Conservation (phyloP, 2,329 filamentous ascomycete genomes). For the Arthrobotrys sphaeroides region DNA sequence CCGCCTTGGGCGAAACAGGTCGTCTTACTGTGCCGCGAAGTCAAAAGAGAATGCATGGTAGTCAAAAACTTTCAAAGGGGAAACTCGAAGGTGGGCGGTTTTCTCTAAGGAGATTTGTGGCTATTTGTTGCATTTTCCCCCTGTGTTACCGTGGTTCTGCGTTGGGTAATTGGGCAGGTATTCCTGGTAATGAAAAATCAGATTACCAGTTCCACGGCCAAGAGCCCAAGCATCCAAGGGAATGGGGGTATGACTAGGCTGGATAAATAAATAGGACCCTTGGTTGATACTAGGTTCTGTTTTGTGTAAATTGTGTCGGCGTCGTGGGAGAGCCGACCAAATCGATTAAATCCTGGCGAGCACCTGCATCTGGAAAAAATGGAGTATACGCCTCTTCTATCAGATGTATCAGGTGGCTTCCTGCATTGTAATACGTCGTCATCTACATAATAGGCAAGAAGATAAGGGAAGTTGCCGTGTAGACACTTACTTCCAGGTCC, state of each 20-base stretch:
- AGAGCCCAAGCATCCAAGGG: constrained; percentile 6
- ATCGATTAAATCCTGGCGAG: not conserved
- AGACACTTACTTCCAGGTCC: not conserved
- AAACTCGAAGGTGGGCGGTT: not conserved
- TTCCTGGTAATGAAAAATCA: constrained; percentile 24
- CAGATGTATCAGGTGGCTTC: not conserved
- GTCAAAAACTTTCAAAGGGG: not conserved
- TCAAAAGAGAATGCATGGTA: not conserved
- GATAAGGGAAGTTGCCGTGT: not conserved
- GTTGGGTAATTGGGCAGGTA: constrained; percentile 28
- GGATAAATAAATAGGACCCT: not conserved
- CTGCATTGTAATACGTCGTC: not conserved
- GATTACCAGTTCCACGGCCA: constrained; percentile 13
- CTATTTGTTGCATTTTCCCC: constrained; percentile 19
- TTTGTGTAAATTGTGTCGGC: constrained; percentile 4
- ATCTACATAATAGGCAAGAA: not conserved
- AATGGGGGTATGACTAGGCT: not conserved
- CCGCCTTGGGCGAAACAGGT: constrained; percentile 28
- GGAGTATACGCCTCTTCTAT: not conserved
- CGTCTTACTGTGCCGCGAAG: not conserved
- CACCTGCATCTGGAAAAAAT: not conserved
- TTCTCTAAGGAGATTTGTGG: constrained; percentile 2
- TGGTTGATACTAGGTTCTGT: not conserved
- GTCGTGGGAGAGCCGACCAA: not conserved
- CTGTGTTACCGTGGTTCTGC: constrained; percentile 34